Conservation (phyloP, 441 rosid species). For the Arabidopsis hybrid region DNA sequence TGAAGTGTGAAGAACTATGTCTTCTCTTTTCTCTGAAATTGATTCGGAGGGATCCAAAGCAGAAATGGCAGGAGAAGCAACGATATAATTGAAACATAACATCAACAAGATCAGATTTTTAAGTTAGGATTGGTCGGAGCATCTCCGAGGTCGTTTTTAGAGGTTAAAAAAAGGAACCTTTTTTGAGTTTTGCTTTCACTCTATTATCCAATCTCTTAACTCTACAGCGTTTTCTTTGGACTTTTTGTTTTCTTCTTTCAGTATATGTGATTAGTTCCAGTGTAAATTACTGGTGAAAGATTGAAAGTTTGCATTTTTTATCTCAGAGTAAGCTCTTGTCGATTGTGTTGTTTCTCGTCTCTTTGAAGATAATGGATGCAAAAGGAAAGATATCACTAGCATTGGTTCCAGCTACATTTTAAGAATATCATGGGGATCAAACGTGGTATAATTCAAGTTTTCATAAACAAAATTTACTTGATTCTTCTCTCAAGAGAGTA, state of each 20-base stretch:
- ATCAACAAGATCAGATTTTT: neutral
- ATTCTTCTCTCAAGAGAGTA: neutral
- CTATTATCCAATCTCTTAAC: neutral
- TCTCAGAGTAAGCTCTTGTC: neutral
- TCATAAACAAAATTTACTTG: neutral
- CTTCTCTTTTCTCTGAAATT: neutral
- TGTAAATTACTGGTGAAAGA: slow-evolving; percentile 2
- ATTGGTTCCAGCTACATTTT: slow-evolving; percentile 83
- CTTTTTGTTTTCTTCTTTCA: neutral
- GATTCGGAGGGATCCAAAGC: neutral
- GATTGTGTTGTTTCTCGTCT: neutral
- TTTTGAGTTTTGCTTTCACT: neutral
- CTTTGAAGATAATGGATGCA: slow-evolving; percentile 70
- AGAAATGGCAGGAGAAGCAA: slow-evolving; percentile 1
- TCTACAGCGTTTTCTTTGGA: neutral
- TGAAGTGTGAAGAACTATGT: neutral
- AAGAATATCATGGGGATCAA: slow-evolving; percentile 85
- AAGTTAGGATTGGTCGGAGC: neutral
- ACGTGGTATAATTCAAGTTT: slow-evolving; percentile 51
- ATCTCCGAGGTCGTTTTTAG: neutral
- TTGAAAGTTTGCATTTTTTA: neutral
- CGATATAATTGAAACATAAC: neutral
- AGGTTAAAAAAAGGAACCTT: neutral
- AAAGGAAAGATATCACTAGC: slow-evolving; percentile 73
- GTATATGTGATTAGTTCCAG: neutral